Conservation (phyloP, 2,329 filamentous ascomycete genomes). For the Ascochyta viciae-villosae region DNA sequence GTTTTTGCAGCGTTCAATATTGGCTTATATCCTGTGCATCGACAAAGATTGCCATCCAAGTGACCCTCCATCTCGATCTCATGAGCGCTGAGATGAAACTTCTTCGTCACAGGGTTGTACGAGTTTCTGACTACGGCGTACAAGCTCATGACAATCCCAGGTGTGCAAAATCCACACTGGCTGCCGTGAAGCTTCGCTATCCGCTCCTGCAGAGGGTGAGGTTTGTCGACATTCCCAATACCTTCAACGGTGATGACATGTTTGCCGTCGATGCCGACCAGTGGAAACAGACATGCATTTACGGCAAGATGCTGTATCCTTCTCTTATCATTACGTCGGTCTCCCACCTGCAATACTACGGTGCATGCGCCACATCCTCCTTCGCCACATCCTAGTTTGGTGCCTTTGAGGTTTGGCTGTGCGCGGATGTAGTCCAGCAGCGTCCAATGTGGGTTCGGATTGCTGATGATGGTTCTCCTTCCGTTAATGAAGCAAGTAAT, state of each 20-base stretch:
- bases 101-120: constrained; percentile 44
- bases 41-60: constrained; percentile 91
- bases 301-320: constrained; percentile 93
- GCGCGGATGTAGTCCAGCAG: constrained; percentile 88
- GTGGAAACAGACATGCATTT: constrained; percentile 89
- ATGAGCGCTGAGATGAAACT: constrained; percentile 43
- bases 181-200: constrained; percentile 90
- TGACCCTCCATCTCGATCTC: constrained; percentile 54
- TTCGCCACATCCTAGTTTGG: constrained; percentile 94
- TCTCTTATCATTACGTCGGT: constrained; percentile 77
- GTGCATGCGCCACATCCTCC: constrained; percentile 96
- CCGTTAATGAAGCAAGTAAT: constrained; percentile 92
- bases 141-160: constrained; percentile 90
- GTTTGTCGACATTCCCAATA: constrained; percentile 82
- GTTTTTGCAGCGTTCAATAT: constrained; percentile 93
- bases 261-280: constrained; percentile 92
- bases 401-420: constrained; percentile 85
- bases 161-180: constrained; percentile 94
- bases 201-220: constrained; percentile 87
- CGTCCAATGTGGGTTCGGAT: constrained; percentile 88
- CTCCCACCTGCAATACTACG: constrained; percentile 62
- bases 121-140: constrained; percentile 86
- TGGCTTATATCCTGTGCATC: constrained; percentile 91
- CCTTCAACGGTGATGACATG: constrained; percentile 97
- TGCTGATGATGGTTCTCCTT: constrained; percentile 80